Evolutionary conservation across 805 yeast genomes (phyloP), one percentile per base, ranked within the genome.

Genomic region (Nakazawaea pomicola): DNA sequence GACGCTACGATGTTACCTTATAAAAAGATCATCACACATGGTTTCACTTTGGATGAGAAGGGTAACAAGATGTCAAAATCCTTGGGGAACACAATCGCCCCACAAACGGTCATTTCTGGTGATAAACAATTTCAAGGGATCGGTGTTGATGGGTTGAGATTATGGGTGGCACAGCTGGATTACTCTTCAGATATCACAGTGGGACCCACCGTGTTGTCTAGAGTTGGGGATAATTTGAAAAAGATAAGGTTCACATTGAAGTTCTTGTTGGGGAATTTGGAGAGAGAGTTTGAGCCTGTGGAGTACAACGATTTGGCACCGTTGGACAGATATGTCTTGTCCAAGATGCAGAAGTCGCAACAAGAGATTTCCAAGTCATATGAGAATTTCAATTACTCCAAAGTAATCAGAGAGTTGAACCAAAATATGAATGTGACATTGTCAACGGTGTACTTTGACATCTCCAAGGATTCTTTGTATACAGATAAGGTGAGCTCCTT

Each of bases 11-110:
- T 60, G 9, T 39, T 61, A 50, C 98, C 99, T 0, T 93, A 75
- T 60, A 73, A 72, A 45, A 69, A 72, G 18, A 74, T 93, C 28
- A 72, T 93, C 20, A 93, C 99, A 0, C 99, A 93, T 60, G 99
- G 99, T 0, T 93, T 93, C 56, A 83, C 86, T 0, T 64, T 93
- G 45, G 99, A 93, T 62, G 87, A 79, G 49, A 76, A 80, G 46
- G 91, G 93, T 14, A 72, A 74, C 43, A 93, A 93, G 54, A 91
- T 91, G 98, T 90, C 97, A 3, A 93, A 93, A 56, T 87, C 96
- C 0, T 62, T 84, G 29, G 96, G 97, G 0, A 93, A 93, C 51
- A 80, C 80, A 0, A 73, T 90, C 16, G 57, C 74, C 1, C 98
- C 98, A 0, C 53, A 52, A 3, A 78, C 78, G 27, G 74, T 88